Evolutionary conservation across 768 basidiomycete species (phyloP).

Genomic region (Tylopilus cervinicoccineus): DNA sequence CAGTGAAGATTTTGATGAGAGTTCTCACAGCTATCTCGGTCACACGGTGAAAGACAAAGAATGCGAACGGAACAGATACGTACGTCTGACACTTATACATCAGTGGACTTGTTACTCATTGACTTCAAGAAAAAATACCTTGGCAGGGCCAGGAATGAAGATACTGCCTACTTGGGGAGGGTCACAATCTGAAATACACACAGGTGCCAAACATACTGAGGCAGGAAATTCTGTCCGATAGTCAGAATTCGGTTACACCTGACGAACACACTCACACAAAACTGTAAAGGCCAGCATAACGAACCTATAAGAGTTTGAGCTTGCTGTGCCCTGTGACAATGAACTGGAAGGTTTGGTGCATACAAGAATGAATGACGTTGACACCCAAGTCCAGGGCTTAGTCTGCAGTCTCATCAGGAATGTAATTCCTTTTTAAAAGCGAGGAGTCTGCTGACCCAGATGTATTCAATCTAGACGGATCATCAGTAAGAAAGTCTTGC

Average conservation of each 20-base stretch:
- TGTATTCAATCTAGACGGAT: not conserved
- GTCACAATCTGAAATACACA: not conserved
- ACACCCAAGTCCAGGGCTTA: slow-evolving; percentile 10
- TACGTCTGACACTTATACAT: not conserved
- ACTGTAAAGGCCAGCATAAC: slow-evolving; percentile 5
- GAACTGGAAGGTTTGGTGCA: not conserved
- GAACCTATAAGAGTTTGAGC: slow-evolving; percentile 2
- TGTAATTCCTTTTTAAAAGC: not conserved
- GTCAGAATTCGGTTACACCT: not conserved
- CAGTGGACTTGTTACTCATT: not conserved
- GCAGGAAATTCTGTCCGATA: not conserved
- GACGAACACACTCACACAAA: not conserved
- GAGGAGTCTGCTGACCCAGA: not conserved
- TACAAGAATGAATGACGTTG: slow-evolving; percentile 7
- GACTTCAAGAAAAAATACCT: not conserved
- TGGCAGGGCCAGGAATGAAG: not conserved
- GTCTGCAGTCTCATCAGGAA: not conserved
- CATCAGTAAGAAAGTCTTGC: not conserved
- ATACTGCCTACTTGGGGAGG: not conserved
- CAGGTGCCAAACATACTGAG: not conserved
- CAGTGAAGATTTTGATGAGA: not conserved
- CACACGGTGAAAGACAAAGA: too few relatives aligned
- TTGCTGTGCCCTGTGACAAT: not conserved
- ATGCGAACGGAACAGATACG: not conserved
- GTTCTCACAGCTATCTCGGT: slow-evolving; percentile 1